Percentiles rank a stretch among this genome's conserved stretches.
Evolutionary conservation across 306 rosid genomes (phyloP).

Genomic region (Trifolium repens): DNA sequence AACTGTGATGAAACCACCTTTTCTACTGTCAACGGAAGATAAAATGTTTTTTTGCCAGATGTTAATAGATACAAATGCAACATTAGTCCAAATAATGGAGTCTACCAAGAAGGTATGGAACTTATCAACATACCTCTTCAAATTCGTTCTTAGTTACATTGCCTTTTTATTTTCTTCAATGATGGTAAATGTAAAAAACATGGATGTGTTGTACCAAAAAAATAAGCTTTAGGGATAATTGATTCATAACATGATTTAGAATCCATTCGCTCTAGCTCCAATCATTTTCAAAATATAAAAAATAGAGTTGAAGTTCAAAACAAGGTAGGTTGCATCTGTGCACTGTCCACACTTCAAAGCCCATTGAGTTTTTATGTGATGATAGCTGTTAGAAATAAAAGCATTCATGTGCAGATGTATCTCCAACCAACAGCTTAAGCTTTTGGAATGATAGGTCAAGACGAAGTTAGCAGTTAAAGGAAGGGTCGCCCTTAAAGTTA

Average conservation of each 20-base stretch:
- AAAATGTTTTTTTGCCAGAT: neutral
- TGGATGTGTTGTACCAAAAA: neutral
- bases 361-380: neutral
- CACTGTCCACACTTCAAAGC: conserved; percentile 5
- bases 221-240: neutral
- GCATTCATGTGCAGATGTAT: neutral
- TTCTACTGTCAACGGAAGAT: conserved; percentile 15
- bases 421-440: neutral
- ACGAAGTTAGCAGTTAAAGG: neutral
- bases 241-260: neutral
- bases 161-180: conserved; percentile 24
- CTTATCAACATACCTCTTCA: neutral
- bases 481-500: neutral
- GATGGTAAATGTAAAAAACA: neutral
- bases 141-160: neutral
- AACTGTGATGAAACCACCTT: neutral
- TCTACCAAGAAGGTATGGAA: conserved; percentile 18
- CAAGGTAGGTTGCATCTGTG: neutral
- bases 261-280: neutral
- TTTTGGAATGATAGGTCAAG: neutral
- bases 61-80: neutral
- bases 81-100: conserved; percentile 12
- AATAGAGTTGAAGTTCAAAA: neutral
- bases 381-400: neutral
- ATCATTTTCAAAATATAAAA: neutral